Evolutionary conservation across 2,329 filamentous ascomycete genomes (phyloP).

Genomic region (Ascochyta fabae): DNA sequence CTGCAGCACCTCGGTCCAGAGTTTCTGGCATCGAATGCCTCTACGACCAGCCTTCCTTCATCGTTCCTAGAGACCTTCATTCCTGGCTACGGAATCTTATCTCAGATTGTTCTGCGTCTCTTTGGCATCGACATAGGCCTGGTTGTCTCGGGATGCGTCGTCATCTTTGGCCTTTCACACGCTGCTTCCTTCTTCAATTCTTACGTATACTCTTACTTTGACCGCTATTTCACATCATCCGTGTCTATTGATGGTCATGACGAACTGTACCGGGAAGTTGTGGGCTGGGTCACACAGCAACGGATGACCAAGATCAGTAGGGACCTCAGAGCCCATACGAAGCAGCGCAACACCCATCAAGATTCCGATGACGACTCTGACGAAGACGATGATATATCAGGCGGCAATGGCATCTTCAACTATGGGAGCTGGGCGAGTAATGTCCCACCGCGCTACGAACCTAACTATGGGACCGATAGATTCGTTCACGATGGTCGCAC

Average conservation of each 20-base stretch:
- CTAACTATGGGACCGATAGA: constrained; percentile 54
- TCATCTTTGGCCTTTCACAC: constrained; percentile 49
- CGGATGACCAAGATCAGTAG: constrained; percentile 47
- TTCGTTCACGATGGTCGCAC: constrained; percentile 53
- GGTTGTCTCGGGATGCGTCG: constrained; percentile 52
- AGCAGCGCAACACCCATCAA: constrained; percentile 43
- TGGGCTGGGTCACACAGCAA: constrained; percentile 54
- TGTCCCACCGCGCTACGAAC: constrained; percentile 57
- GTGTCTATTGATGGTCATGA: constrained; percentile 56
- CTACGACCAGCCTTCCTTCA: constrained; percentile 49
- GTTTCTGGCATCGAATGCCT: constrained; percentile 23
- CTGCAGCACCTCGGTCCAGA: constrained; percentile 26
- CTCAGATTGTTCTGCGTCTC: constrained; percentile 50
- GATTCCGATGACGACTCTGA: constrained; percentile 42
- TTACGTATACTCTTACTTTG: constrained; percentile 8
- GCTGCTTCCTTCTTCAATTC: constrained; percentile 47
- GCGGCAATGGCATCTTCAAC: constrained; percentile 55
- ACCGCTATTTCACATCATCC: constrained; percentile 48
- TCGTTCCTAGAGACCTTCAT: constrained; percentile 59
- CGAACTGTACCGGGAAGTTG: constrained; percentile 51
- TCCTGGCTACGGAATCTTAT: constrained; percentile 58
- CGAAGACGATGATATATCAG: constrained; percentile 46
- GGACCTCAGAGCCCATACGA: constrained; percentile 50
- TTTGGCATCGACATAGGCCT: constrained; percentile 58
- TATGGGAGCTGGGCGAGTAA: constrained; percentile 58